These are phyloP conservation scores for Gossypium laxum DNA, from an alignment of 441 rosid genomes.

Conservation along the genomic window DNA sequence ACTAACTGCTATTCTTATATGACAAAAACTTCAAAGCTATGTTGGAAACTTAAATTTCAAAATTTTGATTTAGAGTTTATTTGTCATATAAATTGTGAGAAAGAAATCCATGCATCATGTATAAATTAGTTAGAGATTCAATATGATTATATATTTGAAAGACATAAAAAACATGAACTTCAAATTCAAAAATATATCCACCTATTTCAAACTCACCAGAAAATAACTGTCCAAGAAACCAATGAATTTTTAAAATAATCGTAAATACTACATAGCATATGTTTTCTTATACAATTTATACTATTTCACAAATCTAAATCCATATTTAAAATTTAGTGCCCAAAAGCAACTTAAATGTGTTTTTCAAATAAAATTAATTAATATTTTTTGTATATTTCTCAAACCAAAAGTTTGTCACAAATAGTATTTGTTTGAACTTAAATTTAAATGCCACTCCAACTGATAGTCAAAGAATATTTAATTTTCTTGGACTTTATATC, in stretches of 20 bases:
- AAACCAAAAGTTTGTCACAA: neutral
- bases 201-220: neutral
- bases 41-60: neutral
- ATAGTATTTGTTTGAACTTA: neutral
- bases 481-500: neutral
- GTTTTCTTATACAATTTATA: no score
- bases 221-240: no score
- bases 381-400: neutral
- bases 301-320: no score
- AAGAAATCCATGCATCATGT: neutral
- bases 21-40: neutral
- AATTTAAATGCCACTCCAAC: neutral
- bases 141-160: neutral
- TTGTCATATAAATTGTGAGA: neutral
- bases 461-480: neutral
- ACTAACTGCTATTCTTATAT: neutral
- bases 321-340: no score
- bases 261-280: no score
- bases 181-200: neutral
- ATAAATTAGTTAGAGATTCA: neutral
- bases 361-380: neutral
- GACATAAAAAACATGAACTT: neutral
- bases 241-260: no score
- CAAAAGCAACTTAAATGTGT: neutral
- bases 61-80: neutral